A percentile compares a stretch with the other conserved stretches of the same genome.
phyloP scores from a whole-genome alignment of 805 yeast species.

The Torulaspora franciscae region DNA sequence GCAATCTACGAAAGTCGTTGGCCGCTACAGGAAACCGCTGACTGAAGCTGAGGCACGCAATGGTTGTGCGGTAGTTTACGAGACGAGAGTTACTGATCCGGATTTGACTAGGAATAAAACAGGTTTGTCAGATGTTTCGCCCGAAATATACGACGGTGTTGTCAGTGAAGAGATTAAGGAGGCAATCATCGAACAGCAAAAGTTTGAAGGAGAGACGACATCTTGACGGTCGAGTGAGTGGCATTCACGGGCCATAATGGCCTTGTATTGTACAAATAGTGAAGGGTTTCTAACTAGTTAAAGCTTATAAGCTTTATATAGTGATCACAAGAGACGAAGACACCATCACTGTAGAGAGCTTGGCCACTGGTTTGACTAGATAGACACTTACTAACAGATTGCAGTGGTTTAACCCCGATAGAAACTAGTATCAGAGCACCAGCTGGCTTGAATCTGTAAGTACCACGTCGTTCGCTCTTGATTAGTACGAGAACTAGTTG shows the following conservation, averaged over 20 bases:
- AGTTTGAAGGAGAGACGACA: slow-evolving; percentile 38
- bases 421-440: not conserved
- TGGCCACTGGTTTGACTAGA: not conserved
- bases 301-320: not conserved
- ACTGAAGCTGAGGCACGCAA: slow-evolving; percentile 28
- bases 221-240: too few species aligned
- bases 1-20: slow-evolving; percentile 55
- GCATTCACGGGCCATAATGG: not conserved
- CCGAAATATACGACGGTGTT: slow-evolving; percentile 51
- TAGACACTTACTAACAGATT: not conserved
- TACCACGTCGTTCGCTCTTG: not conserved
- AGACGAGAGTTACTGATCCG: slow-evolving; percentile 44
- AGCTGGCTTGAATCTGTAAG: not conserved
- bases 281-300: not conserved
- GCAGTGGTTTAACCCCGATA: not conserved
- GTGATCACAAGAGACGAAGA: not conserved
- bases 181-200: slow-evolving; percentile 62
- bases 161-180: slow-evolving; percentile 52
- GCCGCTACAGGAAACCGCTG: slow-evolving; percentile 20
- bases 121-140: slow-evolving; percentile 59
- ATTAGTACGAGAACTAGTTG: not conserved
- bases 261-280: not conserved
- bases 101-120: slow-evolving; percentile 48
- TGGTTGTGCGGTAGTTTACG: slow-evolving; percentile 40
- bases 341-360: not conserved